Evolutionary conservation across 352 stramenopile species (phyloP).

Genomic region (Pythium pyrilobum): DNA sequence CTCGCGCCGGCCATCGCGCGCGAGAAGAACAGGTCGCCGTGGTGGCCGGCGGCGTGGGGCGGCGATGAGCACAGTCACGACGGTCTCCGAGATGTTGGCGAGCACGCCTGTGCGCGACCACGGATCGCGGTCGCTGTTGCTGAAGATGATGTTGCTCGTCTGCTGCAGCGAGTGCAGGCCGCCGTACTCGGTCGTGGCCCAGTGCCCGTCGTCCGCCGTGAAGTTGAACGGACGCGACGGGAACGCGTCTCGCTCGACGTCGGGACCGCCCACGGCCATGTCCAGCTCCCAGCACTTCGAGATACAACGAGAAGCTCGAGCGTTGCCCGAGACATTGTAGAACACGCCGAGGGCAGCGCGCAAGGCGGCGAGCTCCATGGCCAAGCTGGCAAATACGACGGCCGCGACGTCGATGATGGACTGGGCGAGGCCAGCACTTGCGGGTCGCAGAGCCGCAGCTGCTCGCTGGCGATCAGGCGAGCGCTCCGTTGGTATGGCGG

Average conservation of each 20-base stretch:
- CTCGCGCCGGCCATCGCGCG: constrained; percentile 80
- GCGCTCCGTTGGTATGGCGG: too few species aligned
- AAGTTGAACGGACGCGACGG: constrained; percentile 45
- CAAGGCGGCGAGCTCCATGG: constrained; percentile 83
- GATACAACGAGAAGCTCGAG: constrained; percentile 75
- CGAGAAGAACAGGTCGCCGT: constrained; percentile 91
- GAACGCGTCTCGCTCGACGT: constrained; percentile 62
- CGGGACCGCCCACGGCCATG: constrained; percentile 48
- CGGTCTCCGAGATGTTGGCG: constrained; percentile 50
- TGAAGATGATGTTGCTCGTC: constrained; percentile 93
- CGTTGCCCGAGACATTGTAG: constrained; percentile 64
- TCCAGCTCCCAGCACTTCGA: constrained; percentile 79
- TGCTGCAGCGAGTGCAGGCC: constrained; percentile 50
- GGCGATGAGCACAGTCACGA: constrained; percentile 66
- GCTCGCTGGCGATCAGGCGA: constrained; percentile 27
- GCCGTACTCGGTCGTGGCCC: constrained; percentile 68
- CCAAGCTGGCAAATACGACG: constrained; percentile 88
- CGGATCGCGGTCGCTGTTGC: constrained; percentile 92
- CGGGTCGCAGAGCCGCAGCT: constrained; percentile 46
- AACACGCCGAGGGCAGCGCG: constrained; percentile 59
- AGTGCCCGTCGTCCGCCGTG: constrained; percentile 56
- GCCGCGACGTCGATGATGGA: constrained; percentile 60
- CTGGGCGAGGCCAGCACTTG: constrained; percentile 36
- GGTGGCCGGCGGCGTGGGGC: constrained; percentile 79
- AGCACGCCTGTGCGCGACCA: constrained; percentile 89